Evolutionary conservation across 2,329 filamentous ascomycete species (phyloP).

Genomic region (Metarhizium brunneum): DNA sequence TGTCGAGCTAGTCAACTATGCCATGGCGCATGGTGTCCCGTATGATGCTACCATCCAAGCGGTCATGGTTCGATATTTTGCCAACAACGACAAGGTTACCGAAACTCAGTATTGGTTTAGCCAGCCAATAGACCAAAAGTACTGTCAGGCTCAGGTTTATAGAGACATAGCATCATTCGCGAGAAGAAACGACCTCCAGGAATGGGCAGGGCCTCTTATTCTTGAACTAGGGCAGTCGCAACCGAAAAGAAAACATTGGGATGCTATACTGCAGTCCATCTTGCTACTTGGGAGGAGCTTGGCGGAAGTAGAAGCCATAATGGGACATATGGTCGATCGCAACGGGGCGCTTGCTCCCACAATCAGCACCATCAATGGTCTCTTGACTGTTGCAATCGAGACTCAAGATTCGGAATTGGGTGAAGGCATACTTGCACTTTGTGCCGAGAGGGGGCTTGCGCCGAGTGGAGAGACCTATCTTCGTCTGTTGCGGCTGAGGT

Average conservation of each 20-base stretch:
- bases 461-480: slow-evolving; percentile 63
- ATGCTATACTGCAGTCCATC: slow-evolving; percentile 66
- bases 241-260: slow-evolving; percentile 51
- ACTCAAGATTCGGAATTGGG: slow-evolving; percentile 61
- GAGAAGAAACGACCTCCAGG: slow-evolving; percentile 45
- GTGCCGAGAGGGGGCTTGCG: slow-evolving; percentile 52
- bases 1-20: slow-evolving; percentile 41
- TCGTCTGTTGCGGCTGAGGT: slow-evolving; percentile 65
- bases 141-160: slow-evolving; percentile 15
- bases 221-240: slow-evolving; percentile 36
- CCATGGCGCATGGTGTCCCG: slow-evolving; percentile 36
- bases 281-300: slow-evolving; percentile 58
- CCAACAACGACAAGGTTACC: slow-evolving; percentile 44
- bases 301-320: slow-evolving; percentile 40
- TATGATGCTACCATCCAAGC: slow-evolving; percentile 38
- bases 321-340: slow-evolving; percentile 61
- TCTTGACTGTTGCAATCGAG: slow-evolving; percentile 66
- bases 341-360: slow-evolving; percentile 46
- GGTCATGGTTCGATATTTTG: slow-evolving; percentile 54
- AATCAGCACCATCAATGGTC: slow-evolving; percentile 63
- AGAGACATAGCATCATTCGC: slow-evolving; percentile 37
- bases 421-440: slow-evolving; percentile 62
- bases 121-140: slow-evolving; percentile 33
- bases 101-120: slow-evolving; percentile 61
- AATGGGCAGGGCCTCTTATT: slow-evolving; percentile 56